Evolutionary conservation across 1,284 basidiomycete genomes (phyloP), one percentile per base, ranked within the genome.

Genomic region (Butyriboletus appendiculatus): DNA sequence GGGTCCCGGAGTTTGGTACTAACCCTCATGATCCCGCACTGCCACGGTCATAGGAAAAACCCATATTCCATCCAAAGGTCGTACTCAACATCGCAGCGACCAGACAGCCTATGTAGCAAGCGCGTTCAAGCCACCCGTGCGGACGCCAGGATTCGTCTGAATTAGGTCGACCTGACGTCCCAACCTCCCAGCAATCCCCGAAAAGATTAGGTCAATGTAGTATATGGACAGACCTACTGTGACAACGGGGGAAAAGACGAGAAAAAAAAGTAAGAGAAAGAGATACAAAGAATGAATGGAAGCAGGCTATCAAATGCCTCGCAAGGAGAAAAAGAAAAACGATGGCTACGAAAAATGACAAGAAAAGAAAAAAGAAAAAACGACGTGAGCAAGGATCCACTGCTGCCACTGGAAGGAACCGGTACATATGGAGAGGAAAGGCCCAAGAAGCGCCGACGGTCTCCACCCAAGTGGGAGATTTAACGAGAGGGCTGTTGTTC

Each of bases 181-280:
- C 7, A n/a, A 38, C 14, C 22, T 34, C 46, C 34, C 14, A 16
- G 3, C 12, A 38, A 16, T 43, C 43, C 50, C 61, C 53, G 4
- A 49, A 28, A 40, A 47, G 44, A 66, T 56, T 66, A 69, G 50
- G 64, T 66, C 63, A 58, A 55, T 55, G 59, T 62, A 66, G 52
- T 64, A 56, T 70, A 69, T 59, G 48, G 5, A 69, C 62, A 61
- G 50, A 58, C 51, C 62, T 67, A 65, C 54, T 65, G 62, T 63
- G 64, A 70, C 64, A 64, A 18, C 30, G 44, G 49, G 18, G 14
- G 26, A 3, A 41, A 16, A 44, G 8, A n/a, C 6, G 43, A 46
- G 38, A 43, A 39, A 20, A 35, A 37, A 48, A 48, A 37, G 42
- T n/a, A 33, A 34, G 11, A 28, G 14, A 33, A 22, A n/a, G 16